Evolutionary conservation across 768 basidiomycete species (phyloP), one percentile per base, ranked within the genome.

Genomic region (Sporobolomyces pararoseus): DNA sequence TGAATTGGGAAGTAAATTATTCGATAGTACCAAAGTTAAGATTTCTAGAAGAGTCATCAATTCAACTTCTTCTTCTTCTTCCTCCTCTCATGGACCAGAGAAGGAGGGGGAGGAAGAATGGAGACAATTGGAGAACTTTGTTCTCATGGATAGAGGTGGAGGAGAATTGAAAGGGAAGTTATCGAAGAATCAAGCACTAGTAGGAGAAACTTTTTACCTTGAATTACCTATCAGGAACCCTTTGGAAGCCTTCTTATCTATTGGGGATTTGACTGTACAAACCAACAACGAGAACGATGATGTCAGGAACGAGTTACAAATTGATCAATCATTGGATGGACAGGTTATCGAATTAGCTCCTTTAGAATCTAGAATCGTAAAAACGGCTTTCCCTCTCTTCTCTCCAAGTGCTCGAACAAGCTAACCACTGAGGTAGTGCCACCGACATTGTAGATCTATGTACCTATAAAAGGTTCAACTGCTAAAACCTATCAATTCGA

Each of bases 1-100:
- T 49, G 81, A 82, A 44, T 79, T 92, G 23, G 89, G 91, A 0
- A 81, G 90, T 57, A 83, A 82, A 1, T 84, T 96, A 65, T 89
- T 86, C 77, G 80, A 85, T 57, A 80, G 83, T 23, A 81, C 82
- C 58, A 82, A 84, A 62, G 88, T 87, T 23, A 81, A 82, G 23
- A 73, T 90, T 7, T 82, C 88, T 25, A 82, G 89, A 4, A 60
- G 60, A 35, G 57, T 58, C 13, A 19, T 39, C 23, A 44, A n/a
- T n/a, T n/a, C n/a, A n/a, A n/a, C n/a, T n/a, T n/a, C n/a, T n/a
- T n/a, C n/a, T n/a, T n/a, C n/a, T n/a, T n/a, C n/a, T n/a, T n/a
- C n/a, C n/a, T n/a, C n/a, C n/a, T n/a, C n/a, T n/a, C n/a, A n/a
- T n/a, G n/a, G n/a, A n/a, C n/a, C n/a, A 23, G 19, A 21, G 32